Evolutionary conservation across 2,329 filamentous ascomycete species (phyloP), one percentile per base, ranked within the genome.

Genomic region (Lecanosticta acicola): DNA sequence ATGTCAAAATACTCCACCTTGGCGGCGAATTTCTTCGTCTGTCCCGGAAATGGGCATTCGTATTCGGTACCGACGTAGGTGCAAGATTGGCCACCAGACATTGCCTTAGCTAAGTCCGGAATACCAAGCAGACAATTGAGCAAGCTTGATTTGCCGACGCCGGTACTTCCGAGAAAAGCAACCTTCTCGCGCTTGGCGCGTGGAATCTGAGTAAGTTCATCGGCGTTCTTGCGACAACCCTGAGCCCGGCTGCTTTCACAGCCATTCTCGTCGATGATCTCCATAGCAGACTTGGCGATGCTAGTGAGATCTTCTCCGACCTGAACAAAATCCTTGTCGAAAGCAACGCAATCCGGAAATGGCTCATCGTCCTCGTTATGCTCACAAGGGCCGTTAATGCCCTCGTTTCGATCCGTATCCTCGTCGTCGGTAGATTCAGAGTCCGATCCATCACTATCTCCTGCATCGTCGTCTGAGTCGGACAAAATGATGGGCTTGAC

Each of bases 61-160:
- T 53, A 60, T n/a, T 51, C 44, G 1, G 45, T 57, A 3, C 37
- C 34, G 2, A 53, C 53, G 10, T 36, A 43, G 5, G 56, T 60
- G 20, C 56, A 60, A 9, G 32, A 43, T 32, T 48, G n/a, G 9
- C 55, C 55, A 8, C 29, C 48, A 13, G 21, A 26, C 9, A 51
- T n/a, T 5, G 53, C 46, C 39, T 50, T 55, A 13, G 60, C 52
- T 1, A 62, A 32, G 17, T 49, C 32, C 0, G 45, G 45, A 1
- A 47, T 43, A 16, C 55, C 55, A 3, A 50, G 41, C 5, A 63
- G 3, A 0, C 54, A 47, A 32, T 60, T 61, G 5, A 62, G 35
- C 1, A 59, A 38, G 1, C 55, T 59, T 46, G 55, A 59, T 40
- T 62, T 59, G 0, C 59, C 59, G 21, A 41, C 26, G 2, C 33